A percentile compares a stretch with the other conserved stretches of the same genome.
Conservation (phyloP, 2,329 filamentous ascomycete genomes). For the Aspergillus proliferans region DNA sequence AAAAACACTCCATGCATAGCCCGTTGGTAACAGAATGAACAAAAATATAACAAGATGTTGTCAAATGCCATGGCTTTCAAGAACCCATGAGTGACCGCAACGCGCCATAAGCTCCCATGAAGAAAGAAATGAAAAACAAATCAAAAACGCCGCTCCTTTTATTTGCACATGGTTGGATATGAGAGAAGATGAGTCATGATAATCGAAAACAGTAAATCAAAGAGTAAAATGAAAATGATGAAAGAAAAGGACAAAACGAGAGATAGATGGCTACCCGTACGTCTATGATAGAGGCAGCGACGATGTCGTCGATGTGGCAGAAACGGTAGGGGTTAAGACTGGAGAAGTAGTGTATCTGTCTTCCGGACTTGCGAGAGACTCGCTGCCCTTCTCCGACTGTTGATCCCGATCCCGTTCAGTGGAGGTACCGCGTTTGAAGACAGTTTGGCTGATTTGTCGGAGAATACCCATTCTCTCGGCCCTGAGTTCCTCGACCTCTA, state of each 20-base stretch:
- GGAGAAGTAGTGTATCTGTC: slow-evolving; percentile 29
- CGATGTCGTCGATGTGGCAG: slow-evolving; percentile 32
- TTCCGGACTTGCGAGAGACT: slow-evolving; percentile 22
- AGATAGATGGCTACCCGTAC: background rate
- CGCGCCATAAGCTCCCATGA: slow-evolving; percentile 9
- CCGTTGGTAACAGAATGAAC: slow-evolving; percentile 3
- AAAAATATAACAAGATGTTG: background rate
- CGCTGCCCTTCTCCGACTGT: slow-evolving; percentile 23
- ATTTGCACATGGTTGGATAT: slow-evolving; percentile 12
- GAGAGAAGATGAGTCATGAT: background rate
- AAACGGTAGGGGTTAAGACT: slow-evolving; percentile 29
- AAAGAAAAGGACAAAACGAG: background rate
- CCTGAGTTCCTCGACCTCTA: slow-evolving; percentile 34
- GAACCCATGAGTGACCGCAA: slow-evolving; percentile 7
- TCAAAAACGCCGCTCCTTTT: slow-evolving; percentile 15
- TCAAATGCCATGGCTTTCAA: slow-evolving; percentile 6
- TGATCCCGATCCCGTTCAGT: slow-evolving; percentile 32
- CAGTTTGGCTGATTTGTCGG: slow-evolving; percentile 38
- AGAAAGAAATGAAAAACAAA: slow-evolving; percentile 8
- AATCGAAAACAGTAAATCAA: background rate
- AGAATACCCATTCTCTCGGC: slow-evolving; percentile 38
- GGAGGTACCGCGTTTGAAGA: slow-evolving; percentile 39
- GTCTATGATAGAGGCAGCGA: slow-evolving; percentile 9
- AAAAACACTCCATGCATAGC: slow-evolving; percentile 4
- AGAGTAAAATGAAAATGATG: background rate